These are phyloP conservation scores for Sequoia sempervirens DNA, from an alignment of 75 land plant genomes.

Conservation along the genomic window DNA sequence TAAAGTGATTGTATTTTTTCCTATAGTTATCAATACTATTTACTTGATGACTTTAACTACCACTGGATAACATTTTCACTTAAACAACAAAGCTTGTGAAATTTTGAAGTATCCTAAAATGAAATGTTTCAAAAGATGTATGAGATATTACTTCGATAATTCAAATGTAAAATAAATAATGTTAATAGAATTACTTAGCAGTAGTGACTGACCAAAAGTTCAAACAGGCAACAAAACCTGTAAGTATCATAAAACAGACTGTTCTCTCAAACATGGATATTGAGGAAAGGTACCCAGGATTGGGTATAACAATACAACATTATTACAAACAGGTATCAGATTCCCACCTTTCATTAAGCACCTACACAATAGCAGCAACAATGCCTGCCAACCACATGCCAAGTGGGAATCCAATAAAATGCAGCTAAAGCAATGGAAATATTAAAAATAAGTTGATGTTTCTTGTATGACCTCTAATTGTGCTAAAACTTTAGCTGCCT, in stretches of 20 bases:
- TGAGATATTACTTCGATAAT: background rate
- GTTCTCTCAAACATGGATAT: background rate
- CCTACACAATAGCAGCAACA: background rate
- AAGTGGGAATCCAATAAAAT: background rate
- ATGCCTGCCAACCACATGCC: background rate
- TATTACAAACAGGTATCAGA: background rate
- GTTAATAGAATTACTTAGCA: background rate
- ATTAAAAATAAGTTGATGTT: conserved; percentile 20
- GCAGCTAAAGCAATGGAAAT: background rate
- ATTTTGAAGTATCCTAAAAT: background rate
- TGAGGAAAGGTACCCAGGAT: background rate
- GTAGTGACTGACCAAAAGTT: background rate
- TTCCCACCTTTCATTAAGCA: background rate
- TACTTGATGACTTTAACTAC: background rate
- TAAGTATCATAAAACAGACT: background rate
- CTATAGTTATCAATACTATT: background rate
- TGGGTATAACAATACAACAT: background rate
- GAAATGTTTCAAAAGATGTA: background rate
- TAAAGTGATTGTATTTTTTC: too few relatives aligned
- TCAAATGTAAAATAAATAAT: background rate
- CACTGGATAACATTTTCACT: background rate
- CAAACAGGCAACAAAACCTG: background rate
- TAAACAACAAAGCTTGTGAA: background rate
- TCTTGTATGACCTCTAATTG: conserved; percentile 29
- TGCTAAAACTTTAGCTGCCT: conserved; percentile 38